Conservation (phyloP, 164 flowering plant genomes). For the Magnolia changhungtana region DNA sequence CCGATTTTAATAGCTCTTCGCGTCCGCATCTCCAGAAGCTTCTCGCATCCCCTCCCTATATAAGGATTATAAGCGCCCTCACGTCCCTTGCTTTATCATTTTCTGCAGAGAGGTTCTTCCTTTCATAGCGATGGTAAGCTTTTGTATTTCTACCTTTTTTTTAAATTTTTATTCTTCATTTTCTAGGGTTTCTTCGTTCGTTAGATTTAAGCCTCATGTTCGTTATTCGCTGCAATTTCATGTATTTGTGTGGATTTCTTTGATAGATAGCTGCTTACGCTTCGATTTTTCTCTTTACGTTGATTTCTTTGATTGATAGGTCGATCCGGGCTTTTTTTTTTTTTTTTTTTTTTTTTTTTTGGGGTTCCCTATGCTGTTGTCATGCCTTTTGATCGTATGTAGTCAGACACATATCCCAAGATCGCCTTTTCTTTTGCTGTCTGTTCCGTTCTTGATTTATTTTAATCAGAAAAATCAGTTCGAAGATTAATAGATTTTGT, state of each 20-base stretch:
- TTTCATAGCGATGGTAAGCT: not conserved
- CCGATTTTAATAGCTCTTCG: conserved; percentile 2
- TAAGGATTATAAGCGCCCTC: not conserved
- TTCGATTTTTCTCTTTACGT: not conserved
- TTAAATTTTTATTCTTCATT: not conserved
- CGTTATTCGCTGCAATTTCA: not conserved
- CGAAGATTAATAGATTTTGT: too few relatives aligned
- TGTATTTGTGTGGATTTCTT: not conserved
- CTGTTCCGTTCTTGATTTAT: too few relatives aligned
- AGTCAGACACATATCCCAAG: too few relatives aligned
- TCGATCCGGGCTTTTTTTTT: too few relatives aligned
- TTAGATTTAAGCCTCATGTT: not conserved
- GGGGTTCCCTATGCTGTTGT: too few relatives aligned
- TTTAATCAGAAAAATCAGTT: too few relatives aligned
- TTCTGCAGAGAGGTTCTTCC: not conserved
- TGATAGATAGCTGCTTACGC: not conserved
- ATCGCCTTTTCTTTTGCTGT: too few relatives aligned
- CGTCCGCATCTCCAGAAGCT: conserved; percentile 14
- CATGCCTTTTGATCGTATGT: too few relatives aligned
- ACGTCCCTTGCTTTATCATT: not conserved
- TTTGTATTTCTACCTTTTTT: not conserved
- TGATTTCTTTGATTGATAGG: too few relatives aligned
- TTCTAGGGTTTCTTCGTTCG: not conserved
- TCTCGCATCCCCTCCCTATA: not conserved
- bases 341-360: too few relatives aligned